Base-by-base conservation (phyloP, 345 rosid species). In the Draba incana region DNA sequence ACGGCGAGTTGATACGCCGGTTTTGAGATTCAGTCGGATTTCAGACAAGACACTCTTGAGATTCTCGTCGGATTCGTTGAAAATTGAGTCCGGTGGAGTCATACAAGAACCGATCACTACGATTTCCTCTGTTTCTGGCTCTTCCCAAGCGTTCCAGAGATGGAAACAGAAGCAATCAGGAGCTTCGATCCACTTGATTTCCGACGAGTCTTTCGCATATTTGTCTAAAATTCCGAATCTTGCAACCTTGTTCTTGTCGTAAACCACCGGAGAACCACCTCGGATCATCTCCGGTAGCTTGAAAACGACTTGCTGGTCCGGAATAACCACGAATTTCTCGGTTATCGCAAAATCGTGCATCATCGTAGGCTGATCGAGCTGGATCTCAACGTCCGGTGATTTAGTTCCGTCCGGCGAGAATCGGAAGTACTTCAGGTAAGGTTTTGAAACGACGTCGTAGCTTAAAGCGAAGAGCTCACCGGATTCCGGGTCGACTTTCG, bases 131-230 rank as follows among this genome's bases (percentile, higher is more conserved):
- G 80, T 86, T 49, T 85, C 93, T 0, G 88, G 86, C 77, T 92
- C 97, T 56, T 92, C 97, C 97, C 97, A 92, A 3, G 97, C 93
- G 69, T 92, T 92, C 97, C 97, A 92, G 0, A 88, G 85, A 62
- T 92, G 97, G 81, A 92, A 92, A 72, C 97, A 92, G 84, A 92
- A 92, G 81, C 96, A 88, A 31, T 85, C 93, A 1, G 90, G 86
- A 1, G 77, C 88, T 16, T 92, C 87, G 62, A 92, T 80, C 96
- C 96, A 92, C 66, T 24, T 75, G 10, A 84, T 85, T 1, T 69
- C 25, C 5, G 81, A 58, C 4, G 83, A 80, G 6, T 76, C 72
- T 0, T 62, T 37, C 1, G 86, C 92, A 51, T 83, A 77, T 70
- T 92, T 92, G 75, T 82, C 84, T 12, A 92, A 15, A n/a, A 92